These are phyloP conservation scores for Seminavis robusta DNA, from an alignment of 108 stramenopile species.

Conservation along the genomic window DNA sequence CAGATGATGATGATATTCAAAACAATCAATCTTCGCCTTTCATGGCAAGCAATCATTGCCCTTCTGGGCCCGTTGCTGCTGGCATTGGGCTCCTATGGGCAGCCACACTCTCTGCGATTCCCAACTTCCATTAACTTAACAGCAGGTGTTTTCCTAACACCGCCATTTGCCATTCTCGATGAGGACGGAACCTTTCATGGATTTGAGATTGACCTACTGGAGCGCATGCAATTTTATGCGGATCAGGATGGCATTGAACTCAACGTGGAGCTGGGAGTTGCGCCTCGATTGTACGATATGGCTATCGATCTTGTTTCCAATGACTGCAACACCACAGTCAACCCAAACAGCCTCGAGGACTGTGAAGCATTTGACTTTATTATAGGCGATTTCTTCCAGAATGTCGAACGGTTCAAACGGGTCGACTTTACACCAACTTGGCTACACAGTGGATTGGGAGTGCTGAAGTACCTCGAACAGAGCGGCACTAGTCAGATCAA, in stretches of 20 bases:
- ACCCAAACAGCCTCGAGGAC: neutral
- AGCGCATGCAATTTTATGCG: conserved; percentile 2
- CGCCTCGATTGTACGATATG: neutral
- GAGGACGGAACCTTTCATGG: no score
- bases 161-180: no score
- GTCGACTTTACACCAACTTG: conserved; percentile 11
- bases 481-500: neutral
- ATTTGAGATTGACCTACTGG: conserved; percentile 8
- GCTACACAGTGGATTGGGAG: neutral
- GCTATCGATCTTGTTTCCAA: neutral
- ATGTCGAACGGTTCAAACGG: neutral
- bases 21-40: no score
- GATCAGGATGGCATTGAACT: neutral
- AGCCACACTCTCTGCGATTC: no score
- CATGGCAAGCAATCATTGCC: no score
- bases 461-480: conserved; percentile 1
- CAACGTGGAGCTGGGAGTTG: no score
- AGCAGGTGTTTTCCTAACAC: no score
- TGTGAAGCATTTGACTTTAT: conserved; percentile 10
- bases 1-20: no score
- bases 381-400: conserved; percentile 10
- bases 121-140: no score
- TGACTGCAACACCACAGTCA: conserved; percentile 4
- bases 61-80: no score
- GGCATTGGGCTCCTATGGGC: no score